Evolutionary conservation across 75 land plant species (phyloP), one percentile per base, ranked within the genome.

Genomic region (Selaginella tamariscina): DNA sequence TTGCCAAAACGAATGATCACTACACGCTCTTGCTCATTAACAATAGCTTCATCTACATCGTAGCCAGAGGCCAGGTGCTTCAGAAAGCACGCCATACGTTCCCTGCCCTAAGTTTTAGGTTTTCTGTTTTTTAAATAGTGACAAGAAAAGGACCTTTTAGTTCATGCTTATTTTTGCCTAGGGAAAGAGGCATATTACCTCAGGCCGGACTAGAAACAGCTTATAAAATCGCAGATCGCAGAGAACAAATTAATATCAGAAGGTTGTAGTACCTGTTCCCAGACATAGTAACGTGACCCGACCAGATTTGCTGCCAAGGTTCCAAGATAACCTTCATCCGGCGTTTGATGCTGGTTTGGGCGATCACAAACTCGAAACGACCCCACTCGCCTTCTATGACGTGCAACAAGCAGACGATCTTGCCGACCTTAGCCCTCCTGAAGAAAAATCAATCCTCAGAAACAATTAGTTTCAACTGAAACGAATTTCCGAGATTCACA

Each of bases 1-100:
- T 88, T 92, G 32, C 96, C 96, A 69, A 91, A 91, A 0, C 96
- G 79, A 69, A 91, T 91, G 70, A 88, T 72, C 31, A 88, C 91
- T 24, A 82, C 81, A 24, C 88, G 87, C 71, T 87, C 91, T 66
- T 88, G 88, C 67, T 85, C 91, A 29, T 83, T 81, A 8, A 67
- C 24, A 30, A 31, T 33, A 18, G 39, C 44, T 33, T 67, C 55
- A 31, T 67, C 68, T n/a, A 31, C 44, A 39, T 5, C 49, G 15
- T 39, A 39, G 49, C 49, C 49, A 15, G 49, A 39, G 49, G 5
- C 11, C 11, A 39, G 49, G 49, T 39, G 49, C 11, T 5, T 5
- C 49, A 39, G 49, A 5, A 39, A 39, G 49, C 15, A 39, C 49
- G 49, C 5, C 49, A 39, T 39, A 5, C 49, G 5, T 15, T 39